These are phyloP conservation scores for Herpetomonas samuelpessoai DNA, from an alignment of 208 protist species.

Conservation along the genomic window DNA sequence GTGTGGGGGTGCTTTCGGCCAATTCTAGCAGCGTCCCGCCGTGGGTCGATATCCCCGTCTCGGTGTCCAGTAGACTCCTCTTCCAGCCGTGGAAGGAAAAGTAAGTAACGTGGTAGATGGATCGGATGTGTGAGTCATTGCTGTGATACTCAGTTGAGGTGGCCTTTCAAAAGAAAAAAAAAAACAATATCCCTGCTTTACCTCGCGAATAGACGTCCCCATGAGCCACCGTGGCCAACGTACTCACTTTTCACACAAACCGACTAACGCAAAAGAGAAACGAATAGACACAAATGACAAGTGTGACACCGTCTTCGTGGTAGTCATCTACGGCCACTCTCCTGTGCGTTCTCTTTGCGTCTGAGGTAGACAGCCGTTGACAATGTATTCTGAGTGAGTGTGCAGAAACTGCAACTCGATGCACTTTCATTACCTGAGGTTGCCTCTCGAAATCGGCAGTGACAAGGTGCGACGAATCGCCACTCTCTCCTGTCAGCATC, in stretches of 20 bases:
- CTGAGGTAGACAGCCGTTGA: background rate
- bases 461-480: background rate
- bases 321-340: too few species aligned
- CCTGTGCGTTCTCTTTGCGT: too few species aligned
- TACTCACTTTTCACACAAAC: background rate
- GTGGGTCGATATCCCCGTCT: slow-evolving; percentile 80
- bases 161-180: slow-evolving; percentile 6
- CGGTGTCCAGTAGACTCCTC: slow-evolving; percentile 66
- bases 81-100: slow-evolving; percentile 82
- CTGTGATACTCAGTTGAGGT: too few species aligned
- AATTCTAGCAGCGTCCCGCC: slow-evolving; percentile 66
- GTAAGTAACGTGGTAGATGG: slow-evolving; percentile 4
- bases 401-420: too few species aligned
- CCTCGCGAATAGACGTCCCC: too few species aligned
- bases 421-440: too few species aligned
- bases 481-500: background rate
- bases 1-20: slow-evolving; percentile 47
- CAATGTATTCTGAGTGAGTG: background rate
- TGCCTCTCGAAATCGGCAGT: too few species aligned
- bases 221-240: too few species aligned
- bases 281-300: too few species aligned
- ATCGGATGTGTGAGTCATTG: too few species aligned
- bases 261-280: too few species aligned
- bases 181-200: background rate
- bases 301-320: too few species aligned